A percentile compares a stretch with the other conserved stretches of the same genome.
Evolutionary conservation across 805 yeast genomes (phyloP).

Genomic region (Metschnikowia henanensis): DNA sequence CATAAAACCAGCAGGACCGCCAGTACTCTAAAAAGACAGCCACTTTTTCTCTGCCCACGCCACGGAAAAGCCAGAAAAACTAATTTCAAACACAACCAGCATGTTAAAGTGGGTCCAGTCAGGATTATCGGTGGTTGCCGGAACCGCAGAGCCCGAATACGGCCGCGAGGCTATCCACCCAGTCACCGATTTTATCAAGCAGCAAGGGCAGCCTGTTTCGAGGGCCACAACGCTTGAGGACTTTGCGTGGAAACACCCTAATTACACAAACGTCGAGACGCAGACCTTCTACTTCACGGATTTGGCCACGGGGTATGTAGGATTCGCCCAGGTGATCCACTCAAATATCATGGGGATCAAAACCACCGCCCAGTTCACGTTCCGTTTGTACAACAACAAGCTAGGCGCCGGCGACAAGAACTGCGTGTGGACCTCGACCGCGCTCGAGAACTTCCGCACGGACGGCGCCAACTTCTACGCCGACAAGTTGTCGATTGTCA

Average conservation of each 20-base stretch:
- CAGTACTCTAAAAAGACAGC: neutral
- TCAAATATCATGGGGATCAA: constrained; percentile 87
- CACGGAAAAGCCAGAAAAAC: too few species aligned
- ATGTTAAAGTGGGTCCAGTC: constrained; percentile 87
- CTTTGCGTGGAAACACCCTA: constrained; percentile 72
- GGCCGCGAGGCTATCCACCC: constrained; percentile 92
- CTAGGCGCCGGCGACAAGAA: constrained; percentile 38
- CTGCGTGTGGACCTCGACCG: constrained; percentile 88
- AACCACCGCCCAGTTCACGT: constrained; percentile 92
- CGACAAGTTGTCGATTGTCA: constrained; percentile 61
- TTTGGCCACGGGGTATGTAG: constrained; percentile 60
- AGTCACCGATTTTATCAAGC: constrained; percentile 56
- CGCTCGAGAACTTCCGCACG: constrained; percentile 72
- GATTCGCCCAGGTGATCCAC: constrained; percentile 94
- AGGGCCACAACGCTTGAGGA: constrained; percentile 64
- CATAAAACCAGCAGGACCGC: neutral
- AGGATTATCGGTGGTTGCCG: constrained; percentile 91
- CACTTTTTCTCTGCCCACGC: too few species aligned
- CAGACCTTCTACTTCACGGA: constrained; percentile 86
- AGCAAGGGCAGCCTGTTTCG: constrained; percentile 35
- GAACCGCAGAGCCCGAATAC: constrained; percentile 96
- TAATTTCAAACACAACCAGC: too few species aligned
- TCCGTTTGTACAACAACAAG: constrained; percentile 65
- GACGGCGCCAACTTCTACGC: constrained; percentile 82
- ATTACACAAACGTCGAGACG: constrained; percentile 90